Base-by-base conservation (phyloP, 192 early-diverging fungal genomes). In the Umbelopsis sp. region DNA sequence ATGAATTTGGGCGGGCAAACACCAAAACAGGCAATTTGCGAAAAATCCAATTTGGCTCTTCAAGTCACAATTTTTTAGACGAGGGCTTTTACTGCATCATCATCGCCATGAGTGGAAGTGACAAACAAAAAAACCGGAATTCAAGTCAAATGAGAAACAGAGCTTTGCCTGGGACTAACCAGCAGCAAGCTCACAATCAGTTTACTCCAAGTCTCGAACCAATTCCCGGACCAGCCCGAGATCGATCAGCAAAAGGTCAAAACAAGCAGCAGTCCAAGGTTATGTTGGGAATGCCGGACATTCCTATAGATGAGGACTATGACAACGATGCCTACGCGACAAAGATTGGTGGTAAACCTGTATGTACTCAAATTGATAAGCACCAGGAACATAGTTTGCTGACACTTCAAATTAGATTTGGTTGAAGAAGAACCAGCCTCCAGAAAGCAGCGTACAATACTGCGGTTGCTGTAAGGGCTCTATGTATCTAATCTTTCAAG, bases 401-500 rank as follows among this genome's bases (percentile, higher is more conserved):
- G 37, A 41, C 37, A 9, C 37, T 41, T 9, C 10, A 9, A 41
- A 41, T 41, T 66, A 76, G 79, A 53, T 73, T 16, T 87, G 86
- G 86, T 68, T 87, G 30, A 61, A 16, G 27, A n/a, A 35, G 13
- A 30, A 35, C 55, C 55, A 61, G 13, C 30, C 37, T n/a, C 55
- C 55, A 35, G 33, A 61, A 16, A 61, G 3, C 55, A 12, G 16
- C 30, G 33, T 61, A 3, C 55, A 61, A 18, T 35, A n/a, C 25
- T 61, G 55, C 25, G 79, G 73, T 3, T 73, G 76, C 33, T 96
- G 94, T 73, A 73, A 71, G 8, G 70, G 73, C 18, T 76, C 75
- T 0, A 89, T 96, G 86, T 82, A 85, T 46, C 73, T 94, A 22
- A 70, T 96, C 6, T 75, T 88, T 9, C 94, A 96, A 76, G 80